These are phyloP conservation scores for Domatiomyces catenatus DNA, from an alignment of 2,329 filamentous ascomycete genomes.

Conservation along the genomic window DNA sequence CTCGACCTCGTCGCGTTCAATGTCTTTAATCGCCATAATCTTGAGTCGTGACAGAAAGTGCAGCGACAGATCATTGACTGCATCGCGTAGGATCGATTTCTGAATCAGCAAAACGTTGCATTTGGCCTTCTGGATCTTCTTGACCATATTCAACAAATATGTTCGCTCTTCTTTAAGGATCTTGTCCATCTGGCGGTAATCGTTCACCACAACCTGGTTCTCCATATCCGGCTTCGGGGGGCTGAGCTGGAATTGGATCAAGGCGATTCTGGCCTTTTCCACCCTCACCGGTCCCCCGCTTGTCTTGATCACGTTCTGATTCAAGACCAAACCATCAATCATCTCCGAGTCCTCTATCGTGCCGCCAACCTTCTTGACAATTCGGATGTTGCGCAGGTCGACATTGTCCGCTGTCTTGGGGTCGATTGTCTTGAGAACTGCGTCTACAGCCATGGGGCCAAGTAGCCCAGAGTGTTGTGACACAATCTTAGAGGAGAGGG, in stretches of 20 bases:
- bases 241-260: slow-evolving; percentile 97
- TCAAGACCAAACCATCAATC: slow-evolving; percentile 83
- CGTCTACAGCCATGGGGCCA: slow-evolving; percentile 95
- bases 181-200: slow-evolving; percentile 99
- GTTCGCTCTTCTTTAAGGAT: slow-evolving; percentile 98
- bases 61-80: slow-evolving; percentile 90
- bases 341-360: slow-evolving; percentile 98
- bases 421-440: slow-evolving; percentile 90
- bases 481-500: slow-evolving; percentile 95
- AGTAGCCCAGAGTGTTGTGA: slow-evolving; percentile 90
- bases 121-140: slow-evolving; percentile 99
- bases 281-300: slow-evolving; percentile 80
- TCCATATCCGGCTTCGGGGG: slow-evolving; percentile 99
- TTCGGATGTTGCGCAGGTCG: slow-evolving; percentile 88
- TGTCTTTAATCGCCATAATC: slow-evolving; percentile 91
- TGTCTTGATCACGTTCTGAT: slow-evolving; percentile 84
- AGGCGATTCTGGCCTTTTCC: slow-evolving; percentile 91
- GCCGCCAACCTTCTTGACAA: slow-evolving; percentile 93
- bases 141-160: slow-evolving; percentile 95
- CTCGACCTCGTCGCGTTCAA: slow-evolving; percentile 95
- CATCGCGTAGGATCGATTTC: slow-evolving; percentile 94
- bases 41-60: slow-evolving; percentile 96
- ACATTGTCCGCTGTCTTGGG: slow-evolving; percentile 91
- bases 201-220: slow-evolving; percentile 97
- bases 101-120: slow-evolving; percentile 97